Conservation (phyloP, 805 yeast genomes). For the Jamesozyma jinghongensis region DNA sequence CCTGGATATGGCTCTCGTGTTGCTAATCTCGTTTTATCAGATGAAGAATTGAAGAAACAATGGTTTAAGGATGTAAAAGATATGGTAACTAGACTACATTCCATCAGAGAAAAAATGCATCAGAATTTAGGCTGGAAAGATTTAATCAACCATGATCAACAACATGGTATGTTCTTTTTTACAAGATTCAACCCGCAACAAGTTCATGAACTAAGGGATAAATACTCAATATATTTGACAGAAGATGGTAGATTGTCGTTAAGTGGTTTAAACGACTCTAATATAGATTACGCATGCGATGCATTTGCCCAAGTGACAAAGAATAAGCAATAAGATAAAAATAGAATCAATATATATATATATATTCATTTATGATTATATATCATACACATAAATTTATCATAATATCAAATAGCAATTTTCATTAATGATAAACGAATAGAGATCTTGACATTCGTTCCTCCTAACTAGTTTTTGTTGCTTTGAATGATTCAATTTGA, state of each 20-base stretch:
- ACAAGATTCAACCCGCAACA: slow-evolving; percentile 72
- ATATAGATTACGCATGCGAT: slow-evolving; percentile 50
- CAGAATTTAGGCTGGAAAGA: slow-evolving; percentile 75
- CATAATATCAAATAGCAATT: too few relatives aligned
- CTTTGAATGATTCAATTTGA: too few relatives aligned
- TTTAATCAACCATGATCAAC: slow-evolving; percentile 46
- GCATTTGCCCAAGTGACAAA: slow-evolving; percentile 10
- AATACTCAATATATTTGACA: slow-evolving; percentile 76
- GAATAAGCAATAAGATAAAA: background rate
- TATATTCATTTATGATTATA: too few relatives aligned
- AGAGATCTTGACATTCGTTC: too few relatives aligned
- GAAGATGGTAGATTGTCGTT: slow-evolving; percentile 86
- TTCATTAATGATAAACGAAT: too few relatives aligned
- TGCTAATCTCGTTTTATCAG: slow-evolving; percentile 65
- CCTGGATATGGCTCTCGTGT: slow-evolving; percentile 91
- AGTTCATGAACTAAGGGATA: slow-evolving; percentile 58
- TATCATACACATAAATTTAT: too few relatives aligned
- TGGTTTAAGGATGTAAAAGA: slow-evolving; percentile 76
- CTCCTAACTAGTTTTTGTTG: too few relatives aligned
- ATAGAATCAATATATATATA: too few relatives aligned
- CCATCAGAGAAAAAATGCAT: slow-evolving; percentile 59
- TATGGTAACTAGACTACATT: slow-evolving; percentile 72
- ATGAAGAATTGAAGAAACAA: slow-evolving; percentile 48
- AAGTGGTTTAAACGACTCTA: slow-evolving; percentile 75
- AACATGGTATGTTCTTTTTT: slow-evolving; percentile 94